Evolutionary conservation across 768 basidiomycete species (phyloP), one percentile per base, ranked within the genome.

Genomic region (Epithele typhae): DNA sequence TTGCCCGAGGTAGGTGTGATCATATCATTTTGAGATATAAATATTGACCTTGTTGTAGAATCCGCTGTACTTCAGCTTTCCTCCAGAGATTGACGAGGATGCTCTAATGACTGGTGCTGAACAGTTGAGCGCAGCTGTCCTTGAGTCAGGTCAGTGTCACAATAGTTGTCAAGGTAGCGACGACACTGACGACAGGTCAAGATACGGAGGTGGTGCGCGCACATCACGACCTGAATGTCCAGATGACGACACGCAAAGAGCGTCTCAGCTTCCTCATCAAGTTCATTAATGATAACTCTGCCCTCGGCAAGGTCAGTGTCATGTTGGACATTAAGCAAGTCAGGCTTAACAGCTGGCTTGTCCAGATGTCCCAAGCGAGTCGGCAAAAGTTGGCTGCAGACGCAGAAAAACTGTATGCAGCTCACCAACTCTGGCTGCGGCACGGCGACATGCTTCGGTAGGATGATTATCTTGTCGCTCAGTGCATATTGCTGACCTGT

Each of bases 241-340:
- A 94, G 59, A 65, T 97, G 53, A 75, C 74, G 4, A 81, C 79
- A 33, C 78, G 90, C 23, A 84, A 84, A 58, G 81, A 85, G 45
- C 72, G 89, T 30, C 68, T 94, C 23, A 81, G 79, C 44, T 91
- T 88, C 75, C 72, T 97, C n/a, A 88, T 95, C 54, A 76, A 75
- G 21, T 95, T 92, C 62, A 87, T 96, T 58, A 88, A 92, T 37
- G 84, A 89, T 43, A 95, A 95, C 62, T 83, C 78, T 0, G 84
- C 84, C 5, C 69, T 94, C 27, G 70, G 69, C 32, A 91, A 88
- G 74, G 92, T 87, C 25, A 53, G 67, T n/a, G 4, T 33, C 33
- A 21, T 4, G 4, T 33, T 5, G 21, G 11, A 34, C 9, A 3
- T 3, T 4, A 1, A 9, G 17, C 45, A 27, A 45, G 15, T 7